These are phyloP conservation scores for Fusarium cicatricum DNA, from an alignment of 2,329 filamentous ascomycete genomes.

Conservation along the genomic window DNA sequence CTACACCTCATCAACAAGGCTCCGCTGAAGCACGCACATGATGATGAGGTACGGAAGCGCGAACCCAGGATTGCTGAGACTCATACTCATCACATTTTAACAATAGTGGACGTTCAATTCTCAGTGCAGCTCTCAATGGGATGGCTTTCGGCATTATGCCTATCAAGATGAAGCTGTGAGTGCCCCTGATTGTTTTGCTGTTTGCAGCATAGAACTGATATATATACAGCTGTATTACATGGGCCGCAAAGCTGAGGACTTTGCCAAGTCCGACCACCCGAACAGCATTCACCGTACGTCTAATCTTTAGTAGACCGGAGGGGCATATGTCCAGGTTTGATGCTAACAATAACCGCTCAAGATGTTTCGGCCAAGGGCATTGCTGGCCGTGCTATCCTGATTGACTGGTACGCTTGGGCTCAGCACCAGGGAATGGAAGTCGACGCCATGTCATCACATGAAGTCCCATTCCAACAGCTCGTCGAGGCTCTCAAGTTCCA, in stretches of 20 bases:
- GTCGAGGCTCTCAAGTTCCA: slow-evolving; percentile 19
- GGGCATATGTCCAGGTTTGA: too few species aligned
- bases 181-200: neutral
- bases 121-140: slow-evolving; percentile 39
- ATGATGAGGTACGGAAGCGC: slow-evolving; percentile 31
- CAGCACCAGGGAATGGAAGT: slow-evolving; percentile 9
- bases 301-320: too few species aligned
- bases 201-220: neutral
- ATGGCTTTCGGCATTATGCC: slow-evolving; percentile 37
- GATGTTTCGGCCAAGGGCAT: slow-evolving; percentile 27
- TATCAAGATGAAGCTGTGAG: slow-evolving; percentile 34
- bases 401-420: slow-evolving; percentile 35
- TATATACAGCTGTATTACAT: slow-evolving; percentile 36
- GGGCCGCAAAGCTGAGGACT: slow-evolving; percentile 34
- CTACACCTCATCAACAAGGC: slow-evolving; percentile 34
- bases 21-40: slow-evolving; percentile 37
- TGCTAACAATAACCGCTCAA: neutral
- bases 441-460: slow-evolving; percentile 26
- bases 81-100: neutral
- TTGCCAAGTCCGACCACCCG: slow-evolving; percentile 19
- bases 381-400: slow-evolving; percentile 22
- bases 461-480: slow-evolving; percentile 27
- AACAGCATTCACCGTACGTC: slow-evolving; percentile 36
- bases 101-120: slow-evolving; percentile 28
- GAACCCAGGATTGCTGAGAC: fast-evolving